Base-by-base conservation (phyloP, 768 basidiomycete species). In the Termitomyces heimii region DNA sequence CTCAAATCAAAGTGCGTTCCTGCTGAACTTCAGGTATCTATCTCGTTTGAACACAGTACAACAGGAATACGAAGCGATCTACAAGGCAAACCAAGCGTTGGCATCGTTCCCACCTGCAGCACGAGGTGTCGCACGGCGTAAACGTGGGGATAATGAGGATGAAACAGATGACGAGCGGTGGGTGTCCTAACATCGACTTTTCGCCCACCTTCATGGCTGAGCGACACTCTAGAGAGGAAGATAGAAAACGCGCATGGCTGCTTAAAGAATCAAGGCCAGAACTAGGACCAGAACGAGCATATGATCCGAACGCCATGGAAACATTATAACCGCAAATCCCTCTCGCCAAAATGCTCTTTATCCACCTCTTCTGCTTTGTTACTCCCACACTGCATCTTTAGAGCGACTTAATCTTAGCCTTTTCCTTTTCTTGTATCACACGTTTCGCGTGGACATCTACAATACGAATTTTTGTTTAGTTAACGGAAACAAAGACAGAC, bases 11-110 rank as follows among this genome's bases (percentile, higher is more conserved):
- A 82, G 91, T 88, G 56, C 28, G 74, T 39, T 12, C 34, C 22
- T 24, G 28, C 14, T 13, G 39, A 32, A 45, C 37, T 24, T 54
- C 8, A 18, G 51, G 45, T 49, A 53, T 52, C 48, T 14, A 20
- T 12, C 37, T 55, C 26, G 28, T 35, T 13, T 46, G 29, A 58
- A 54, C 44, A 46, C 47, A 40, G 28, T 50, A 39, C 47, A 45
- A 53, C 28, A 94, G 92, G 94, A 94, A 75, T 96, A 94, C 62
- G 92, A 95, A 70, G 89, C 92, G 4, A 96, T 96, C 66, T 92
- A 94, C 68, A 85, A 82, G 64, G 94, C 94, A 9, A 82, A 76
- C 55, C 75, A 82, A 24, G 89, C 89, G 0, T 78, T 92, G 32
- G 82, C 83, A 5, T 71, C 75, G 3, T 88, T 81, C 64, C 84